phyloP scores from a whole-genome alignment of 306 rosid genomes.

The Vigna reflexopilosa region DNA sequence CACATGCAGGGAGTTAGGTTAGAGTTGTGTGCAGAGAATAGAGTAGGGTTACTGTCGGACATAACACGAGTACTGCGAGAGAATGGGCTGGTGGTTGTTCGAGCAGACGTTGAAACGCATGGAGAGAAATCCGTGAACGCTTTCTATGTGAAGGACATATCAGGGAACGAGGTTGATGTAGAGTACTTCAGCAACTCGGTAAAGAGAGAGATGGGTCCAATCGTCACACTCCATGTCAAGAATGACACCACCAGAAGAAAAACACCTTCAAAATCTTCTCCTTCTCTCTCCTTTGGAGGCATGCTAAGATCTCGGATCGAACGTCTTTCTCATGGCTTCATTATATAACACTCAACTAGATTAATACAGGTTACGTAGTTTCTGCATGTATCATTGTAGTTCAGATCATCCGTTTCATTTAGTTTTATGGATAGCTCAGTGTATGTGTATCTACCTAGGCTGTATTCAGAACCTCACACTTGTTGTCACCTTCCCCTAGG shows the following conservation, averaged over 20 bases:
- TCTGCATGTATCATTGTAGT: neutral
- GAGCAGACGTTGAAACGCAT: constrained; percentile 75
- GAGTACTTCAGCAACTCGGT: constrained; percentile 59
- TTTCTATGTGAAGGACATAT: constrained; percentile 67
- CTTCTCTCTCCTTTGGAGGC: constrained; percentile 2
- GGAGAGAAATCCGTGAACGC: constrained; percentile 68
- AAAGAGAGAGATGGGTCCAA: constrained; percentile 67
- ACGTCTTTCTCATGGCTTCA: constrained; percentile 62
- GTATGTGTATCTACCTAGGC: neutral
- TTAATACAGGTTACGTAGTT: neutral
- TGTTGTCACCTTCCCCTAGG: neutral
- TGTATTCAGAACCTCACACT: neutral
- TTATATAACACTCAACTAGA: constrained; percentile 7
- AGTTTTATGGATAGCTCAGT: neutral
- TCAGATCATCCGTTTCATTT: neutral
- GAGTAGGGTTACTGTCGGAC: constrained; percentile 68
- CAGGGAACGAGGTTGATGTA: constrained; percentile 69
- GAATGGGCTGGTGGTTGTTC: constrained; percentile 63
- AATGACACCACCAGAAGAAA: constrained; percentile 40
- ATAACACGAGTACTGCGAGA: constrained; percentile 74
- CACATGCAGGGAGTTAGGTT: constrained; percentile 62
- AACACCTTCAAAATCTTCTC: constrained; percentile 16
- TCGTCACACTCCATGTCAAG: constrained; percentile 53
- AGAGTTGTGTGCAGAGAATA: constrained; percentile 64
- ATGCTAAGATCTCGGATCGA: constrained; percentile 30